Evolutionary conservation across 345 rosid genomes (phyloP), one percentile per base, ranked within the genome.

Genomic region (Crucihimalaya himalaica): DNA sequence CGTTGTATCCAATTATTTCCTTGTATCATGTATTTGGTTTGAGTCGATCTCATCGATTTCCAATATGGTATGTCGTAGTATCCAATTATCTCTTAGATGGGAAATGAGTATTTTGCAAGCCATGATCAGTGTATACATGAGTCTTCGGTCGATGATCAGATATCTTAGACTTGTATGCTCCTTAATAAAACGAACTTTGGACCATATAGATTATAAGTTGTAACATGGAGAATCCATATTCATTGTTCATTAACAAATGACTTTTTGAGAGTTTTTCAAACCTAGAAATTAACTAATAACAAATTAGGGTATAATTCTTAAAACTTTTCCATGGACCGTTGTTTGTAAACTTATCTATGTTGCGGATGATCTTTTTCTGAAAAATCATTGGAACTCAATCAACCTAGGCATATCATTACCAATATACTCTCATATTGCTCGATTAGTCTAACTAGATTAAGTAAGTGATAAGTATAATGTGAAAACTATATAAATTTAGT

Each of bases 41-140:
- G n/a, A n/a, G n/a, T n/a, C n/a, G n/a, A n/a, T n/a, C n/a, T n/a
- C n/a, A n/a, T n/a, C n/a, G n/a, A n/a, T n/a, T n/a, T n/a, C n/a
- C n/a, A n/a, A n/a, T n/a, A n/a, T n/a, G n/a, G 34, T 46, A 58
- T 2, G 10, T 32, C 64, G 54, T 69, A 55, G 63, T 13, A 28
- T 32, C 56, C 32, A 69, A 31, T 72, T 7, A 29, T 52, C 19
- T 63, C 11, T 62, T 19, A 19, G 69, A 53, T 40, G 8, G 10
- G 16, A 61, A 52, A 52, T 63, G 51, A 63, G 63, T 53, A 52
- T 53, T 37, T 57, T 61, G 51, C 68, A 60, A 59, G 35, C 58
- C 59, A 48, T 52, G 32, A 13, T 59, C 60, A 50, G 20, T 60
- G 29, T 46, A 37, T 11, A 60, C 67, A 71, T 13, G 59, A 71